A percentile compares a stretch with the other conserved stretches of the same genome.
These are phyloP conservation scores for Diplodia intermedia DNA, from an alignment of 2,329 filamentous ascomycete species.

Conservation along the genomic window DNA sequence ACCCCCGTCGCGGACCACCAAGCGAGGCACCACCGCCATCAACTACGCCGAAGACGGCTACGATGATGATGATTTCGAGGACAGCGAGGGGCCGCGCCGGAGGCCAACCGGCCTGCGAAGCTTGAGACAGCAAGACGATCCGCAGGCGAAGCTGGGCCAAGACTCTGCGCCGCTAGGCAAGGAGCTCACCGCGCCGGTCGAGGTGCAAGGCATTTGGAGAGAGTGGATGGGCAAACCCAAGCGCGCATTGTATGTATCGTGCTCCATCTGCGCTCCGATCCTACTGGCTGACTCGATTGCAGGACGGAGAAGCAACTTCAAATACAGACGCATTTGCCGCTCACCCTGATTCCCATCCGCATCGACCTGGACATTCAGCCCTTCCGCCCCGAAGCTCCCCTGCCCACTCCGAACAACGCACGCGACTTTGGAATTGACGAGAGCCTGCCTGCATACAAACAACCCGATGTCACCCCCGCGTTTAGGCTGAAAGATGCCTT, in stretches of 20 bases:
- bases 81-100: constrained; percentile 70
- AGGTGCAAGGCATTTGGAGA: constrained; percentile 88
- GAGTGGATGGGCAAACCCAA: constrained; percentile 89
- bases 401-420: constrained; percentile 68
- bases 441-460: constrained; percentile 77
- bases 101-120: constrained; percentile 82
- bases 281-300: background rate
- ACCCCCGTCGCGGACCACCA: constrained; percentile 83
- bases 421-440: constrained; percentile 69
- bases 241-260: constrained; percentile 56
- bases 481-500: constrained; percentile 95
- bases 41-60: constrained; percentile 98
- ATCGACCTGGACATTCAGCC: constrained; percentile 92
- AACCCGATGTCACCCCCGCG: constrained; percentile 78
- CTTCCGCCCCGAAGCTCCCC: constrained; percentile 70
- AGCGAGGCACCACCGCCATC: constrained; percentile 93
- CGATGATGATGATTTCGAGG: constrained; percentile 80
- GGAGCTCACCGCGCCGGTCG: constrained; percentile 77
- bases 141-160: constrained; percentile 67
- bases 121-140: constrained; percentile 70
- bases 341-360: constrained; percentile 92
- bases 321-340: constrained; percentile 75
- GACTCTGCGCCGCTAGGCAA: constrained; percentile 80
- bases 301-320: constrained; percentile 67
- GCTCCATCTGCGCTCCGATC: background rate